These are phyloP conservation scores for Cystobasidium tubakii DNA, from an alignment of 768 basidiomycete species.

Conservation along the genomic window DNA sequence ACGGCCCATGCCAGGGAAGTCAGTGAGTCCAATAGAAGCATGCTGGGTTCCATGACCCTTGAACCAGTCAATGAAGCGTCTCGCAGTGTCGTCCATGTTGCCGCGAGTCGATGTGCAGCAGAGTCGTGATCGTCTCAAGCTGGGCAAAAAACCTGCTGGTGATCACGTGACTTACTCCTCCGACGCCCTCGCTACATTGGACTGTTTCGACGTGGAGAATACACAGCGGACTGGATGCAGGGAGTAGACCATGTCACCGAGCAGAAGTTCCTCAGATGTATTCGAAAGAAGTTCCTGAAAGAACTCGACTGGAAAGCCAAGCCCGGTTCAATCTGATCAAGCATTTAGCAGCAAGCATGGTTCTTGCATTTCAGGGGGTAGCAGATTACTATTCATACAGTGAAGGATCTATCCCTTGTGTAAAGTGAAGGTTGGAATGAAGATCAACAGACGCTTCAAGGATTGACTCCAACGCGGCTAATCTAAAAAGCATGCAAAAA, in stretches of 20 bases:
- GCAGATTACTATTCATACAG: background rate
- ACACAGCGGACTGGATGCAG: no score
- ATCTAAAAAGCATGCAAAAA: background rate
- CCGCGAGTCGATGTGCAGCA: background rate
- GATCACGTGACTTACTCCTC: no score
- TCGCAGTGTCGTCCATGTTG: slow-evolving; percentile 5
- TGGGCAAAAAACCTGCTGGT: background rate
- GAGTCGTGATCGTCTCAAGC: background rate
- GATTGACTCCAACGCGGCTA: background rate
- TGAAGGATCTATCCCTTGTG: no score
- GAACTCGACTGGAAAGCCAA: no score
- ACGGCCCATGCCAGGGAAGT: slow-evolving; percentile 55
- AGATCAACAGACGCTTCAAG: background rate
- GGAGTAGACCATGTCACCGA: no score
- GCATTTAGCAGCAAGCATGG: background rate
- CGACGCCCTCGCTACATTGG: no score
- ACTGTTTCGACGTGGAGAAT: no score
- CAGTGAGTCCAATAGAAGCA: slow-evolving; percentile 45
- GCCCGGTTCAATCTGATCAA: no score
- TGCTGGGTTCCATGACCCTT: slow-evolving; percentile 22
- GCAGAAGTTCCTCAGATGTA: no score
- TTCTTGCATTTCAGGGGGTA: background rate
- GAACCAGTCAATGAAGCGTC: slow-evolving; percentile 18
- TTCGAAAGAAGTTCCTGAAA: no score
- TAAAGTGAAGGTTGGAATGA: background rate